Evolutionary conservation across 441 rosid species (phyloP).

Genomic region (Populus trichocarpa): DNA sequence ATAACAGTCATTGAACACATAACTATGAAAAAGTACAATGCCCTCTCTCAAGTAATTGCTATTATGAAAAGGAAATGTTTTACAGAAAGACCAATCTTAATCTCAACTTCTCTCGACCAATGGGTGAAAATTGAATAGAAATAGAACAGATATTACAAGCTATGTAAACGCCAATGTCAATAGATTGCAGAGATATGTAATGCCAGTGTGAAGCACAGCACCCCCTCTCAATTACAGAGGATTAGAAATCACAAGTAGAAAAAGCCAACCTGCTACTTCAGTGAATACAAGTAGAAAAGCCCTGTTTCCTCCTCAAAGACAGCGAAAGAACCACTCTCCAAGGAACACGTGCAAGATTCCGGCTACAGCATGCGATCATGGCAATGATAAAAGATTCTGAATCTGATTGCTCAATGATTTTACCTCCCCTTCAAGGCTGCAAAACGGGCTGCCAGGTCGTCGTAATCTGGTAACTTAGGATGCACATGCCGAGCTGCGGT

Average conservation of each 20-base stretch:
- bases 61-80: background rate
- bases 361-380: background rate
- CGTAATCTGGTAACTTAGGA: constrained; percentile 90
- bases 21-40: no score
- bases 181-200: background rate
- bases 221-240: background rate
- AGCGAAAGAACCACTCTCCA: background rate
- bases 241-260: background rate
- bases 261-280: background rate
- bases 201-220: background rate
- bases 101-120: background rate
- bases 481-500: constrained; percentile 71
- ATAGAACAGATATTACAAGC: background rate
- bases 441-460: constrained; percentile 86
- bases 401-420: constrained; percentile 11
- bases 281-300: background rate
- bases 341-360: constrained; percentile 10
- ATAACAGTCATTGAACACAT: background rate
- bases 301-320: background rate
- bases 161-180: background rate
- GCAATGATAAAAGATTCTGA: background rate
- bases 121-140: background rate
- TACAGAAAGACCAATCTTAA: background rate
- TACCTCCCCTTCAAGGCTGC: constrained; percentile 76
- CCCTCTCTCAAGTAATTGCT: no score